Percentiles rank a stretch among this genome's conserved stretches.
phyloP scores from a whole-genome alignment of 768 basidiomycete genomes.

The Suillus sp. region DNA sequence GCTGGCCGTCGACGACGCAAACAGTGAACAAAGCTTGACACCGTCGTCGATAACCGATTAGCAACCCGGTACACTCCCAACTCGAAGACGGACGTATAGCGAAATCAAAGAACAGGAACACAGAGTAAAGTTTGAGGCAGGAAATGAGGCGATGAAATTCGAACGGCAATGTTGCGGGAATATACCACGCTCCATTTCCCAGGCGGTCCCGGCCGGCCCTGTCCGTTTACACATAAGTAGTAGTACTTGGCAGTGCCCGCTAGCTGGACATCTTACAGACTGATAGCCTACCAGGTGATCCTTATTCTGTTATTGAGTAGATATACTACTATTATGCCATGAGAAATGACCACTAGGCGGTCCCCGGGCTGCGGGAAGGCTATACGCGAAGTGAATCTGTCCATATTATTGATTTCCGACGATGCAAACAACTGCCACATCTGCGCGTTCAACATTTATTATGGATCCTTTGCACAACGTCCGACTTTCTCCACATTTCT shows the following conservation, averaged over 20 bases:
- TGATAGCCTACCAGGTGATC: too few species aligned
- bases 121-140: constrained; percentile 1
- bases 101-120: constrained; percentile 6
- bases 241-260: background rate
- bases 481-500: background rate
- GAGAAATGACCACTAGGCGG: background rate
- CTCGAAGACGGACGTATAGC: background rate
- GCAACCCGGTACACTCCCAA: background rate
- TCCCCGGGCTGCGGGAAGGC: background rate
- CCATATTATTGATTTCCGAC: background rate
- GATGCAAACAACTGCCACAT: background rate
- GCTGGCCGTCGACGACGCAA: background rate
- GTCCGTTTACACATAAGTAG: background rate
- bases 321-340: too few species aligned
- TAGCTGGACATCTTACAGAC: too few species aligned
- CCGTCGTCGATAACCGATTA: background rate
- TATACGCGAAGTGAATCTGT: background rate
- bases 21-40: background rate
- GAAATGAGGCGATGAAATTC: constrained; percentile 9
- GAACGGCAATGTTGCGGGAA: constrained; percentile 2
- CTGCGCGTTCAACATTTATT: background rate
- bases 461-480: background rate
- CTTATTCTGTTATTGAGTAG: too few species aligned
- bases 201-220: constrained; percentile 1
- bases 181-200: constrained; percentile 3